Base-by-base conservation (phyloP, 1,284 basidiomycete genomes). In the Cutaneotrichosporon cavernicola region DNA sequence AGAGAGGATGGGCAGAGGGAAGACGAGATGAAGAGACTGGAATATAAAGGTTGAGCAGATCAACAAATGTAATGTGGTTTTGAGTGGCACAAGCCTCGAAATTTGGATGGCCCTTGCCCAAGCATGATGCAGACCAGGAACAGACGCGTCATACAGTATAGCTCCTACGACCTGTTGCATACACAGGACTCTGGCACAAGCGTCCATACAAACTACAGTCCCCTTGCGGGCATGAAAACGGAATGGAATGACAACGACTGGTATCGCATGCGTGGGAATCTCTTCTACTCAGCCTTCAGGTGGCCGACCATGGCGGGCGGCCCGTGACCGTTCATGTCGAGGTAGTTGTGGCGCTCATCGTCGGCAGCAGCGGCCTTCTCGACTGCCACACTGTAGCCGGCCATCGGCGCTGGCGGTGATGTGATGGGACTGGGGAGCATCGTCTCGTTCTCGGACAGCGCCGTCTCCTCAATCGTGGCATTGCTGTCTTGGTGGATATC, bases 201-300 rank as follows among this genome's bases (percentile, higher is more conserved):
- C 34, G 55, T 56, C 36, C 36, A 56, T 55, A 55, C 18, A 55
- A 21, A 56, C 55, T 56, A 56, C 55, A 56, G 36, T 26, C 16
- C 50, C 26, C 14, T 43, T 32, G 50, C 50, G 22, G 21, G 21
- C 47, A 49, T 55, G 53, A 36, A 53, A 21, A n/a, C n/a, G 55
- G 18, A 40, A 34, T 38, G 34, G 34, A 36, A 43, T 56, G 55
- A 56, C 34, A 56, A 56, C n/a, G 34, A 32, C 36, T 40, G 55
- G 55, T 56, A 40, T 56, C 34, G 32, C 52, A 6, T 36, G 55
- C n/a, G 10, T n/a, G 30, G 56, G 38, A 18, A 43, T 16, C 13
- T 16, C 13, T 22, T 13, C 60, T 65, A 70, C 9, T 70, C 70
- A 0, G 66, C 63, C 59, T 72, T 72, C 47, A 70, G 61, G 63